Base-by-base conservation (phyloP, 768 basidiomycete genomes). In the Tylopilus rubrobrunneus region DNA sequence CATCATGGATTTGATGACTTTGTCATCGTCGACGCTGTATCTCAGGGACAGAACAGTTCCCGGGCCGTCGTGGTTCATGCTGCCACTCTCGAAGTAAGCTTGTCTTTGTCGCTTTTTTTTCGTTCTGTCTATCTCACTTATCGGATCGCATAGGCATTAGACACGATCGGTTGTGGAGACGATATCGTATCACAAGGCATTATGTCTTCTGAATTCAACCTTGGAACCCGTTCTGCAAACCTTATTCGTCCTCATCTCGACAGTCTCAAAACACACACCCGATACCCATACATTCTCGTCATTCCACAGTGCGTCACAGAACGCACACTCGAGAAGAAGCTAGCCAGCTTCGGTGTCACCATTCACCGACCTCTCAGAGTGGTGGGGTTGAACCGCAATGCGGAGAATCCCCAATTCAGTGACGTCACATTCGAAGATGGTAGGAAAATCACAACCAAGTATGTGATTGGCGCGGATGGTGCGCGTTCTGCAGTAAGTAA, bases 391-490 rank as follows among this genome's bases (percentile, higher is more conserved):
- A 67, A 63, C 48, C 56, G 59, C 8, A 72, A 68, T 42, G 50
- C 56, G 8, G 53, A 58, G n/a, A 64, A 74, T 34, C 10, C 50
- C 8, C 62, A 62, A 11, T 25, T 74, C 12, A 70, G 62, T 7
- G 71, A 77, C 14, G 78, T 78, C n/a, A 58, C 63, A 0, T 80
- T 83, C 56, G 77, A 80, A 28, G 70, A 73, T 43, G 80, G 80
- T 4, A 71, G 71, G 36, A 60, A 67, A 11, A 71, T 82, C 33
- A 71, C 63, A 4, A 63, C 80, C 12, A 73, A 71, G 33, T 80
- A 79, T 60, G 74, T 81, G 7, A 59, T 82, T 31, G 80, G 77
- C 21, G 79, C 80, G 6, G 81, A 83, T 59, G 80, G 81, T 4
- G 66, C 78, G 3, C 71, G 63, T 51, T 82, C 80, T 1, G 58